Base-by-base conservation (phyloP, 2,329 filamentous ascomycete species). In the Berkeleyomyces rouxiae region DNA sequence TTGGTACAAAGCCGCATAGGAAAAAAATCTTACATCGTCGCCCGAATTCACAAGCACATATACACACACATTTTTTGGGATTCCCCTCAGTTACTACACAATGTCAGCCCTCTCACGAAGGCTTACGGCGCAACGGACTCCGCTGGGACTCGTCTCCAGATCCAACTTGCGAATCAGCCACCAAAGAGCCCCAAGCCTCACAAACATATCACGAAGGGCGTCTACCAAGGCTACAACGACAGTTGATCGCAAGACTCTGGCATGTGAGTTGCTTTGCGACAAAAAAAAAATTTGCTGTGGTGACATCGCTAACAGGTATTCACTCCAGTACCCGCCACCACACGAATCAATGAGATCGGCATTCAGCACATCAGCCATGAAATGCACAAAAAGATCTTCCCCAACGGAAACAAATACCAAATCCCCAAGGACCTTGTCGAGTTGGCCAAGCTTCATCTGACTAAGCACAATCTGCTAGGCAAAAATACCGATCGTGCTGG, bases 311-410 rank as follows among this genome's bases (percentile, higher is more conserved):
- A 23, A 63, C 51, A 64, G 68, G 65, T 64, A 65, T 65, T 36
- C 23, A 49, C 62, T 31, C 47, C 66, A 79, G 76, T 81, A 39
- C 70, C 74, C 0, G 79, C 81, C 5, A 74, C 80, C 63, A 78
- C 89, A 58, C 84, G 93, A 67, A 89, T 87, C 76, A 99, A 95
- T 74, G 88, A 95, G 68, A 91, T 99, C 68, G 90, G 89, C 61
- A 89, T 99, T 46, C 93, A 99, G 74, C 92, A 97, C 70, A 77
- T 99, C 68, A 96, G 90, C 77, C 79, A 80, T 64, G 81, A 91
- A 76, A 79, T 99, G 53, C 88, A 92, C 72, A 71, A 81, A 1
- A 93, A 97, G 73, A 76, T 99, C 49, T 99, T 99, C 70, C 82
- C 82, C 3, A 74, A 77, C 46, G 76, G 75, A 58, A 65, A 9